Conservation (phyloP, 2,329 filamentous ascomycete genomes). For the Claviceps pusilla region DNA sequence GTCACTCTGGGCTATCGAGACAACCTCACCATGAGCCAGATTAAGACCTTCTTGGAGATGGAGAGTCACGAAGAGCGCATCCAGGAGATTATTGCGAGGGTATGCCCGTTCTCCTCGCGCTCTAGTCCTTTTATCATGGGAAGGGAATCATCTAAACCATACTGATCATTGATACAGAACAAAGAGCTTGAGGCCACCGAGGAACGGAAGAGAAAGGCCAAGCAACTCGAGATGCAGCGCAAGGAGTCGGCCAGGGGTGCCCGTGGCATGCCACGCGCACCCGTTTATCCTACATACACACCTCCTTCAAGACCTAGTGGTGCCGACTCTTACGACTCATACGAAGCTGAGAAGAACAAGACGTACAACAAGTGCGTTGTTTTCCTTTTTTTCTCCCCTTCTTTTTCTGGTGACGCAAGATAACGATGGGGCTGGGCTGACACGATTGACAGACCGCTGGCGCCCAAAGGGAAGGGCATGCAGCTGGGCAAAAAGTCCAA, state of each 20-base stretch:
- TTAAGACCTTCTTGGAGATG: constrained; percentile 99
- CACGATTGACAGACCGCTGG: constrained; percentile 32
- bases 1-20: constrained; percentile 92
- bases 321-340: constrained; percentile 76
- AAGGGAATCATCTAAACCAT: not conserved
- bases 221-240: constrained; percentile 96
- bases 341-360: constrained; percentile 97
- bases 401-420: not conserved
- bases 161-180: constrained; percentile 45
- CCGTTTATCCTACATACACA: constrained; percentile 79
- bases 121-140: not conserved
- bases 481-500: constrained; percentile 98
- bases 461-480: constrained; percentile 92
- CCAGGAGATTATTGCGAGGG: constrained; percentile 89
- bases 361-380: constrained; percentile 55
- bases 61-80: constrained; percentile 98
- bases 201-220: constrained; percentile 95
- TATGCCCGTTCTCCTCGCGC: constrained; percentile 24
- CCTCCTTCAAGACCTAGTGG: constrained; percentile 59
- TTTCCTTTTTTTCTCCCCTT: not conserved
- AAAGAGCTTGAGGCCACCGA: constrained; percentile 97
- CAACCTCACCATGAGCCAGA: constrained; percentile 90
- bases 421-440: not conserved
- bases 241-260: constrained; percentile 80
- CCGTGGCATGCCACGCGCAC: constrained; percentile 55